Evolutionary conservation across 805 yeast species (phyloP), one percentile per base, ranked within the genome.

Genomic region (Debaryomyces maramus): DNA sequence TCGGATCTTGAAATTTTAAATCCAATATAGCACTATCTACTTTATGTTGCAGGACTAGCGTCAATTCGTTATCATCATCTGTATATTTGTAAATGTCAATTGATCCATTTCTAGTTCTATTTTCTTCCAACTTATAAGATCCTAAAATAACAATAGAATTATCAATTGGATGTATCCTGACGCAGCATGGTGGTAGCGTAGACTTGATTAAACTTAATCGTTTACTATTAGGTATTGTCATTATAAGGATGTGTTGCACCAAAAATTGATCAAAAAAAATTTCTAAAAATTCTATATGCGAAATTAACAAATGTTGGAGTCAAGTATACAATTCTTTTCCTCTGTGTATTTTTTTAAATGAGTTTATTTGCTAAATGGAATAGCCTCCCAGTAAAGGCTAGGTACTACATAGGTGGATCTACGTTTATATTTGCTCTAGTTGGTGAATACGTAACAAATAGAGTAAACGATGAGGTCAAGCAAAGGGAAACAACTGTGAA

Each of bases 131-230:
- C 40, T 83, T 78, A 57, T 93, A 91, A 0, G 97, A 89, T 0
- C 97, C 98, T 1, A 88, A 59, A 8, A 88, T 55, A 1, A 88
- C 47, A 7, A 75, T 54, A 0, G 72, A 51, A 3, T 61, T 51
- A 31, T 80, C 77, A 0, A 53, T 43, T 0, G 85, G 85, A 37
- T 75, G 78, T 7, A 82, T 72, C 26, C 83, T 70, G 3, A 91
- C 60, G 32, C 87, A 83, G 58, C 98, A 93, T 1, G 98, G 97
- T 1, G 98, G 98, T 2, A 80, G 65, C 1, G 65, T 60, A 0
- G 91, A 70, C 17, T 61, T 63, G 3, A 70, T 60, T 1, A 50
- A 46, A 3, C 65, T 57, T 1, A 57, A 21, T 39, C 72, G 45
- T 31, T 50, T 40, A 30, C 50, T 40, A 8, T 24, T 36, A 10